Percentiles rank a stretch among this genome's conserved stretches.
Evolutionary conservation across 495 filamentous ascomycete genomes (phyloP).

Genomic region (Haplographium delicatum): DNA sequence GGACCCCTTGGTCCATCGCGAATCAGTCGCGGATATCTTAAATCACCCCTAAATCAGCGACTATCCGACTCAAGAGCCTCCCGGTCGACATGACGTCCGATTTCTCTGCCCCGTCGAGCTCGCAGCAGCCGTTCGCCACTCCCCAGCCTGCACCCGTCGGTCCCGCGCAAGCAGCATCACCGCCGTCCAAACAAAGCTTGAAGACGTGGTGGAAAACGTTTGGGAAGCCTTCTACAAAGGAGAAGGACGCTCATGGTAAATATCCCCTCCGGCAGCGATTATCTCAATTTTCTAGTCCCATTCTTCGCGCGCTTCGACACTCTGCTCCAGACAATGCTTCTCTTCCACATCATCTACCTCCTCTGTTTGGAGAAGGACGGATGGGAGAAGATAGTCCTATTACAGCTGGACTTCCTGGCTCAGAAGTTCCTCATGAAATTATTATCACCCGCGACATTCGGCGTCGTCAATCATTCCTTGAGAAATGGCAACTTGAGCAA

Average conservation of each 20-base stretch:
- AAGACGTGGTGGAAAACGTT: conserved; percentile 92
- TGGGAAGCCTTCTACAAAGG: conserved; percentile 39
- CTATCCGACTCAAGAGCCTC: neutral
- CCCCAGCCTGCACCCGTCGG: conserved; percentile 23
- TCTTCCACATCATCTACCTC: no score
- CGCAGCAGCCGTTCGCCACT: conserved; percentile 21
- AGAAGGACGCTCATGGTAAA: conserved; percentile 22
- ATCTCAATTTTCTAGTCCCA: no score
- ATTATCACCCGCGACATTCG: no score
- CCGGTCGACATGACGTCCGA: conserved; percentile 16
- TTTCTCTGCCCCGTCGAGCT: conserved; percentile 18
- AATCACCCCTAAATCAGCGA: neutral
- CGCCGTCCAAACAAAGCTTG: conserved; percentile 67
- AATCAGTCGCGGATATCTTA: neutral
- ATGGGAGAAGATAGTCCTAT: no score
- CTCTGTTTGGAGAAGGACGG: no score
- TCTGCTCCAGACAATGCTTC: no score
- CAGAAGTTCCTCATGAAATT: no score
- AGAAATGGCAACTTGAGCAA: no score
- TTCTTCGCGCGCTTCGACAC: no score
- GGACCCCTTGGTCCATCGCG: conserved; percentile 14
- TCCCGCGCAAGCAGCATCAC: conserved; percentile 42
- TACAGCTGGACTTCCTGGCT: no score
- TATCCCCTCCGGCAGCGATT: no score
- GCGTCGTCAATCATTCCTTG: no score